Base-by-base conservation (phyloP, 176 grass and related monocot genomes). In the Areca catechu region DNA sequence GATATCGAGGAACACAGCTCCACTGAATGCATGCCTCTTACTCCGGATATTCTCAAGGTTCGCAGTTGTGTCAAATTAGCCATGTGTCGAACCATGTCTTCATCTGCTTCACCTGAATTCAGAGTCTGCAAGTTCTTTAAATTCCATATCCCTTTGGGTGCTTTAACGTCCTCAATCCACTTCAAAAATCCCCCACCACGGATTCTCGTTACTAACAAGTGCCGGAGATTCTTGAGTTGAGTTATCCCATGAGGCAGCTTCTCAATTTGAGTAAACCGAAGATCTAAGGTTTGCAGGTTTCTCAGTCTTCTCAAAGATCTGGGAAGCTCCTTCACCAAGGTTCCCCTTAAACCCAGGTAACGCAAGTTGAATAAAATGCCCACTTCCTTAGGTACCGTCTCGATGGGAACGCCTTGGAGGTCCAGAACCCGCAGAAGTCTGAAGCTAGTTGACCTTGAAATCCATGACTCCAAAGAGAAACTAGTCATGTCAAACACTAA, bases 81-180 rank as follows among this genome's bases (percentile, higher is more conserved):
- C 0, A 75, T 19, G 2, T 67, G 51, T 0, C 5, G 27, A 1
- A 49, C 51, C 48, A 66, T 24, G 1, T 67, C 56, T 22, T 24
- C 23, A 22, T 19, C 63, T 54, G 72, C 72, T 66, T 75, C 14
- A 19, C 66, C 23, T 1, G 16, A 27, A 15, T 66, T 3, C 9
- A 75, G 53, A 51, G 62, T 67, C 16, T 75, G 62, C 5, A 75
- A 28, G 20, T 75, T 24, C 28, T 58, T 65, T 0, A 75, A 22
- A 7, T 14, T 51, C 5, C 24, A 67, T 17, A 75, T 19, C 4
- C 51, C 37, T 22, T 50, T 59, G 0, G 55, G 61, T 29, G 53
- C 62, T 50, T 4, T 18, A 25, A n/a, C n/a, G n/a, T n/a, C n/a
- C n/a, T n/a, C n/a, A n/a, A n/a, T n/a, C n/a, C n/a, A n/a, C n/a